Percentiles rank a stretch among this genome's conserved stretches.
phyloP scores from a whole-genome alignment of 805 yeast genomes.

The Candida ovalis region DNA sequence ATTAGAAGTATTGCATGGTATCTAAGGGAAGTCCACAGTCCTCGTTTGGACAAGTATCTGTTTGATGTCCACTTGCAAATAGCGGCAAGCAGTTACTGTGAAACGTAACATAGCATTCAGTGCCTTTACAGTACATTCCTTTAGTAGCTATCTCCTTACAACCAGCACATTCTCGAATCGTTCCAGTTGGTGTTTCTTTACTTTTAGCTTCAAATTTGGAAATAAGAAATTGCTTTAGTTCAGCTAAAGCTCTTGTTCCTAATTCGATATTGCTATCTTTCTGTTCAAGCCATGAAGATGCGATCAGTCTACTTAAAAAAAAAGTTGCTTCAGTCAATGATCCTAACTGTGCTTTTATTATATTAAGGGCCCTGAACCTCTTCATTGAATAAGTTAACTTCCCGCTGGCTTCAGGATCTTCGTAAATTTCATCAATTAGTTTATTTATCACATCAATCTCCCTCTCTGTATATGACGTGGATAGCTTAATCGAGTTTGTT shows the following conservation, averaged over 20 bases:
- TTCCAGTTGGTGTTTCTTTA: conserved; percentile 31
- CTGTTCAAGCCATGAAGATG: conserved; percentile 52
- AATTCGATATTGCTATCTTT: conserved; percentile 32
- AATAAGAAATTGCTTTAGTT: conserved; percentile 41
- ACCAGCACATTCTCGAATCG: conserved; percentile 42
- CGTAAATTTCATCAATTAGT: conserved; percentile 37
- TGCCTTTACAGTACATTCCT: conserved; percentile 41
- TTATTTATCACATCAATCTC: conserved; percentile 46
- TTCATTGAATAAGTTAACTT: conserved; percentile 34
- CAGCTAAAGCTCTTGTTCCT: conserved; percentile 43
- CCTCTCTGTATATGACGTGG: conserved; percentile 33
- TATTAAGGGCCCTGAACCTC: conserved; percentile 34
- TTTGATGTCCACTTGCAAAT: conserved; percentile 33
- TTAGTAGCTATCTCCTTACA: conserved; percentile 52
- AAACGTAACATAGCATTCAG: conserved; percentile 36
- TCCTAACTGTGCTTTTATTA: conserved; percentile 12
- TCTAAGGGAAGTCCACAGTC: conserved; percentile 21
- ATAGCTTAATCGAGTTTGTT: conserved; percentile 35
- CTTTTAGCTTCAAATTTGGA: conserved; percentile 38
- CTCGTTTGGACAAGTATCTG: conserved; percentile 31
- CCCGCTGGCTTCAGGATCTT: conserved; percentile 23
- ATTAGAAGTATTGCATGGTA: conserved; percentile 14
- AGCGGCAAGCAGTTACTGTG: conserved; percentile 46
- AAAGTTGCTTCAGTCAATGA: conserved; percentile 33
- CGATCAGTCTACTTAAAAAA: conserved; percentile 38